phyloP scores from a whole-genome alignment of 2,329 filamentous ascomycete genomes.

The Sarocladium kiliense region DNA sequence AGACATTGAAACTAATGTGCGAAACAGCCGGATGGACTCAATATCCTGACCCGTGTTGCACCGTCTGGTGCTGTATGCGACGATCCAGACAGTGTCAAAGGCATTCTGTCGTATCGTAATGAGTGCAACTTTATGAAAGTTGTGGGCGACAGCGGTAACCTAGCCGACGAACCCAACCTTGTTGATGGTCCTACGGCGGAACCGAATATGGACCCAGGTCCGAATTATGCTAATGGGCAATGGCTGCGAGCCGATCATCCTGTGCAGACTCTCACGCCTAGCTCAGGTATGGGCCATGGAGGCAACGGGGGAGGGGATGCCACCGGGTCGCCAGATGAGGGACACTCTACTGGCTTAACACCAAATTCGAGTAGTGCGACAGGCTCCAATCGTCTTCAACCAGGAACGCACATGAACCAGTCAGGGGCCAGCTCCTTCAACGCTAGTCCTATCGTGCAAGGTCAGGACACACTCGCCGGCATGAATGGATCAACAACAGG shows the following conservation, averaged over 20 bases:
- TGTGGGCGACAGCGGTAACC: slow-evolving; percentile 34
- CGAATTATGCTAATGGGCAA: slow-evolving; percentile 21
- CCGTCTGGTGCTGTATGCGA: slow-evolving; percentile 22
- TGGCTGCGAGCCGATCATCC: slow-evolving; percentile 36
- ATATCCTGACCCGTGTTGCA: not conserved
- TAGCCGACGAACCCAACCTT: slow-evolving; percentile 33
- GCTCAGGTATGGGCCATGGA: slow-evolving; percentile 30
- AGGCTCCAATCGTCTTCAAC: slow-evolving; percentile 19
- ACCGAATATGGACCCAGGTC: slow-evolving; percentile 16
- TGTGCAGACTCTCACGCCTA: slow-evolving; percentile 30
- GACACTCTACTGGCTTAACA: slow-evolving; percentile 49
- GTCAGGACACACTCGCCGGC: slow-evolving; percentile 33
- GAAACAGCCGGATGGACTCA: slow-evolving; percentile 23
- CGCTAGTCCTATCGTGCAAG: slow-evolving; percentile 43
- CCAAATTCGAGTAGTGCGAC: slow-evolving; percentile 48
- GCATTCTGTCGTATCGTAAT: slow-evolving; percentile 39
- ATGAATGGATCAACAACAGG: slow-evolving; percentile 32
- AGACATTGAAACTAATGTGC: too few species aligned
- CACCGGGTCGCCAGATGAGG: slow-evolving; percentile 44
- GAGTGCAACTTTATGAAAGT: slow-evolving; percentile 39
- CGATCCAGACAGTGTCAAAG: slow-evolving; percentile 29
- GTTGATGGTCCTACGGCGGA: slow-evolving; percentile 25
- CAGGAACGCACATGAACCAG: slow-evolving; percentile 25
- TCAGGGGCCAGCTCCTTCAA: slow-evolving; percentile 44
- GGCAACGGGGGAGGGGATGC: slow-evolving; percentile 33